A percentile compares a stretch with the other conserved stretches of the same genome.
These are phyloP conservation scores for Rutidosis leptorrhynchoides DNA, from an alignment of 129 eudicot species.

Conservation along the genomic window DNA sequence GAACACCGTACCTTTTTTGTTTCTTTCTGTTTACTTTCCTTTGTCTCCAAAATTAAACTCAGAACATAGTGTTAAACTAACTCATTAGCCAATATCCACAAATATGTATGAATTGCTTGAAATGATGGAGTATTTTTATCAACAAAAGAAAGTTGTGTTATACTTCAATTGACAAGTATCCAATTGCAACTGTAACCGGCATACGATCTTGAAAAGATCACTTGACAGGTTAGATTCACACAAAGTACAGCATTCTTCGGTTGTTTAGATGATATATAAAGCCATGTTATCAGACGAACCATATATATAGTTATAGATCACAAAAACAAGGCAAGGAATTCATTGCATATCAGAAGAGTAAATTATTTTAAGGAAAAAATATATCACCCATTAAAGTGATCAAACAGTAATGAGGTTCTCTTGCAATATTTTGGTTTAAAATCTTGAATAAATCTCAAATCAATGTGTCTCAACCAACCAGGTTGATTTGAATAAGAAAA, in stretches of 20 bases:
- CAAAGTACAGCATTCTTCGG: not conserved
- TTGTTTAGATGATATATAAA: too few relatives aligned
- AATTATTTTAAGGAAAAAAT: not conserved
- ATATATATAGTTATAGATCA: not conserved
- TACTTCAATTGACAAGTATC: not conserved
- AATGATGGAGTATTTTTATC: too few relatives aligned
- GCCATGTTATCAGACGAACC: not conserved
- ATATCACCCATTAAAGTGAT: constrained; percentile 20
- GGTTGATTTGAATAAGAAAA: constrained; percentile 13
- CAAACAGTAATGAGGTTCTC: constrained; percentile 12
- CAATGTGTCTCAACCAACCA: not conserved
- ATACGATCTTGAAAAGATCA: not conserved
- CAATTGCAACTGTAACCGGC: not conserved
- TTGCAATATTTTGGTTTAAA: constrained; percentile 12
- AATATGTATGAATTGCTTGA: too few relatives aligned
- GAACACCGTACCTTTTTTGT: too few relatives aligned
- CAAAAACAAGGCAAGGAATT: not conserved
- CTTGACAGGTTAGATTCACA: not conserved
- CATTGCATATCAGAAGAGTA: not conserved
- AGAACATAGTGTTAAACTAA: too few relatives aligned
- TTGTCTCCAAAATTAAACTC: too few relatives aligned
- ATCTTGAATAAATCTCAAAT: constrained; percentile 19
- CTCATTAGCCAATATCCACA: too few relatives aligned
- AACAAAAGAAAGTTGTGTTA: too few relatives aligned
- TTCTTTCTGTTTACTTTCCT: too few relatives aligned